These are phyloP conservation scores for Pseudogymnoascus sp. DNA, from an alignment of 2,329 filamentous ascomycete species.

Conservation along the genomic window DNA sequence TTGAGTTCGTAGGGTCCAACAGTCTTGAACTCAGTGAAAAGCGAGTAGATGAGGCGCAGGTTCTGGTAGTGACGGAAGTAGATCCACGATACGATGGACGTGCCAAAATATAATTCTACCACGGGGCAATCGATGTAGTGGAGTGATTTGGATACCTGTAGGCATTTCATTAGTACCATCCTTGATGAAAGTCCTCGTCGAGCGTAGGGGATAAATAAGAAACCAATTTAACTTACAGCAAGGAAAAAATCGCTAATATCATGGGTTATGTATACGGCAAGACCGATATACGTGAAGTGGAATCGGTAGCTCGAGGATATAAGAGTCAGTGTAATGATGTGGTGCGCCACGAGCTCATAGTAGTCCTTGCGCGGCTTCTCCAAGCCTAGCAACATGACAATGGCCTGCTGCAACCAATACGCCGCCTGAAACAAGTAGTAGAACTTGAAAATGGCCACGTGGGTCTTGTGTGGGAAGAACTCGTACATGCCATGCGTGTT, in stretches of 20 bases:
- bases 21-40: conserved; percentile 65
- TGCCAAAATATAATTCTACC: conserved; percentile 62
- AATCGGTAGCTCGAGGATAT: conserved; percentile 88
- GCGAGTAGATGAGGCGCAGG: conserved; percentile 64
- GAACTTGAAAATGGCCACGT: conserved; percentile 79
- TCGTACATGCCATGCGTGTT: conserved; percentile 88
- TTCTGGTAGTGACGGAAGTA: conserved; percentile 82
- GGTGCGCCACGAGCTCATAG: conserved; percentile 84
- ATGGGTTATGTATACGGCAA: conserved; percentile 90
- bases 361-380: conserved; percentile 95
- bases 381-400: conserved; percentile 77
- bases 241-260: conserved; percentile 95
- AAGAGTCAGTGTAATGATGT: conserved; percentile 78
- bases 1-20: conserved; percentile 66
- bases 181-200: not conserved
- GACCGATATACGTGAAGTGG: conserved; percentile 92
- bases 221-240: conserved; percentile 53
- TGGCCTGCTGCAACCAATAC: conserved; percentile 92
- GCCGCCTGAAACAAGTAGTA: conserved; percentile 93
- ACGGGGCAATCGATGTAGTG: conserved; percentile 67
- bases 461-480: conserved; percentile 73
- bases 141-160: conserved; percentile 77
- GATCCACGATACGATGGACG: conserved; percentile 76
- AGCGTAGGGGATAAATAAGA: not conserved
- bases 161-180: conserved; percentile 10